Base-by-base conservation (phyloP, 2,329 filamentous ascomycete genomes). In the Penicillium sp. region DNA sequence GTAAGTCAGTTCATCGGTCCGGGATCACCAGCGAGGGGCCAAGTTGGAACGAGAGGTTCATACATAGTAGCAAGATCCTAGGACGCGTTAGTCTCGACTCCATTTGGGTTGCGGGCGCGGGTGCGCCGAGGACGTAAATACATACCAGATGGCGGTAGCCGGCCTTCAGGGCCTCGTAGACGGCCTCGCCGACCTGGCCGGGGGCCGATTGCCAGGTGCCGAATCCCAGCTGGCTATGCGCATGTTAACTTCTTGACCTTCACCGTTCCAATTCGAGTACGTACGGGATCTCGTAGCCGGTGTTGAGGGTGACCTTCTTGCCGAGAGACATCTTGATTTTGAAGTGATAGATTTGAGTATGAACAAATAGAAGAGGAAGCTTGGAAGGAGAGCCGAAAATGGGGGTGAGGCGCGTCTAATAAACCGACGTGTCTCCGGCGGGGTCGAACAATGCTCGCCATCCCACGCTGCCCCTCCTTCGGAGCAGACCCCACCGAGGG, bases 171-270 rank as follows among this genome's bases (percentile, higher is more conserved):
- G 70, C 70, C 55, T 72, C 58, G 53, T 70, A 73, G 50, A 73
- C 70, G 22, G 69, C 67, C 57, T 70, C 67, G 31, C 69, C 70
- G 44, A 73, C 70, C 58, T 73, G 60, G 39, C 70, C 70, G 48
- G 70, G 70, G 50, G 62, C 67, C 35, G 70, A 69, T 53, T 73
- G 70, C 70, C 70, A 73, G 51, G 70, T 73, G 45, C 70, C 70
- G 48, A 72, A 73, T 51, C 70, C 70, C 58, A 72, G 60, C 51
- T 69, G 67, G 55, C 70, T 73, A 42, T 13, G 36, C 2, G 27
- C n/a, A 31, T 6, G 40, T 52, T 55, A 54, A 30, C 3, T 33
- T 42, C n/a, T 22, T 51, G 51, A 35, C 20, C 20, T 40, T 25
- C 18, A 10, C 4, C 43, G 9, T 10, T 10, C 22, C 18, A 14